Evolutionary conservation across 495 filamentous ascomycete species (phyloP).

Genomic region (Xylaria grammica): DNA sequence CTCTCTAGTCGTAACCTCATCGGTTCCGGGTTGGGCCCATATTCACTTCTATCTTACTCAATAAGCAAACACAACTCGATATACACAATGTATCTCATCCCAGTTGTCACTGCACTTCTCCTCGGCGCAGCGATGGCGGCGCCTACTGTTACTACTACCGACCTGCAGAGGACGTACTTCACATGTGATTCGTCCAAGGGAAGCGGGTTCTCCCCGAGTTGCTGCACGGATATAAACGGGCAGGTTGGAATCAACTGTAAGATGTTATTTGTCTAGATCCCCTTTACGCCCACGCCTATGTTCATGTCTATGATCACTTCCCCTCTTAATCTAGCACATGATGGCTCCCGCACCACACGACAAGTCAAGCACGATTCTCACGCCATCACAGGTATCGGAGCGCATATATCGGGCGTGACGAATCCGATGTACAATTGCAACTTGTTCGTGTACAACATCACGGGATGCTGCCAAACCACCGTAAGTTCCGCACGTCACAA

Average conservation of each 20-base stretch:
- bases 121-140: constrained; percentile 27
- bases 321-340: too few relatives aligned
- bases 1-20: not conserved
- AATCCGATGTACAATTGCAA: constrained; percentile 38
- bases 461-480: constrained; percentile 37
- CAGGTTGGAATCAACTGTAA: constrained; percentile 39
- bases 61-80: too few relatives aligned
- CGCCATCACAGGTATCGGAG: constrained; percentile 26
- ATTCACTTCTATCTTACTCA: not conserved
- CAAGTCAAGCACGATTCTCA: too few relatives aligned
- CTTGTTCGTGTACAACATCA: constrained; percentile 38
- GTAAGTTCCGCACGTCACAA: constrained; percentile 26
- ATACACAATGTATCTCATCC: constrained; percentile 14
- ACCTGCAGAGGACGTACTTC: constrained; percentile 26
- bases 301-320: too few relatives aligned
- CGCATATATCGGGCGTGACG: constrained; percentile 32
- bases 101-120: constrained; percentile 20
- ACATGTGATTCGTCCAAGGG: constrained; percentile 29
- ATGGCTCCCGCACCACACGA: too few relatives aligned
- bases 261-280: not conserved
- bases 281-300: too few relatives aligned
- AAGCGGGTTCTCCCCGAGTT: constrained; percentile 33
- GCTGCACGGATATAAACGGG: constrained; percentile 36
- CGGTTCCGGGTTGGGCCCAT: not conserved
- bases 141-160: not conserved